Base-by-base conservation (phyloP, 805 yeast genomes). In the Suhomyces sp. region DNA sequence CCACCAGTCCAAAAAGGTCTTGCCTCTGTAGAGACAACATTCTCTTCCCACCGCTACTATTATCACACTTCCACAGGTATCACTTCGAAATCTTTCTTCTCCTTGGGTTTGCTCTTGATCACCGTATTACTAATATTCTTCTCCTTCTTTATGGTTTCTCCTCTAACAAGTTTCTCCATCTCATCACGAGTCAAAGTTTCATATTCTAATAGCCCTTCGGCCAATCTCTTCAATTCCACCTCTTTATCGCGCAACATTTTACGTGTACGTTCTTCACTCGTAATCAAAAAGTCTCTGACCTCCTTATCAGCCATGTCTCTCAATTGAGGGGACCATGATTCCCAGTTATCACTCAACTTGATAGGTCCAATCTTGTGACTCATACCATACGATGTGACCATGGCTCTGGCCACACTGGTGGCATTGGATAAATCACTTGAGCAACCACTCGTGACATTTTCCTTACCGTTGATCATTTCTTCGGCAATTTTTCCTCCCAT, bases 401-500 rank as follows among this genome's bases (percentile, higher is more conserved):
- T 93, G 5, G 95, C 95, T 53, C 96, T 75, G 2, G 98, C 98
- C 38, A 88, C 88, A 38, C 78, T 72, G 0, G 98, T 93, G 12
- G 99, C 99, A 49, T 75, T 79, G 42, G 83, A 76, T 52, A 93
- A 76, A 61, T 93, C 99, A 7, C 93, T 81, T 1, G 95, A 83
- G 66, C 98, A 93, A 6, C 98, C 98, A 51, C 91, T 79, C 3
- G 98, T 91, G 9, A 93, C 95, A 56, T 90, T 86, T 37, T 87
- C 96, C 29, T 81, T 75, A 2, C 98, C 98, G 55, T 87, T 86
- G 32, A 85, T 74, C 72, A 87, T 70, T 57, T 91, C 97, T 68
- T 93, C 99, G 19, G 98, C 98, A 39, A 88, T 81, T 60, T 90
- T 90, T 45, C 99, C 99, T 42, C 98, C 99, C 98, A 93, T 93